These are phyloP conservation scores for Hura crepitans DNA, from an alignment of 441 rosid genomes.

Conservation along the genomic window DNA sequence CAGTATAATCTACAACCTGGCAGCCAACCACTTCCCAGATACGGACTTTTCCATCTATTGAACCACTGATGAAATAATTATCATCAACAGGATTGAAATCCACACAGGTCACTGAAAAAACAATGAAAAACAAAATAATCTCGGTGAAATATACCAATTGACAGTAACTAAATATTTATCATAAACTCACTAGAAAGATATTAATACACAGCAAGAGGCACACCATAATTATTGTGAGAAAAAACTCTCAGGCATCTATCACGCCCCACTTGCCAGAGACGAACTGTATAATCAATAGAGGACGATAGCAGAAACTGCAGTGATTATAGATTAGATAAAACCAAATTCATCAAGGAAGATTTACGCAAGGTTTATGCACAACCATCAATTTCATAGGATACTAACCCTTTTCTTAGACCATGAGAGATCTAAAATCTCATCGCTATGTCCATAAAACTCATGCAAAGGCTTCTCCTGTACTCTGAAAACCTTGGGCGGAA, in stretches of 20 bases:
- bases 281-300: constrained; percentile 56
- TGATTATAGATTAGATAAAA: not conserved
- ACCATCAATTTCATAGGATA: not conserved
- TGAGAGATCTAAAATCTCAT: constrained; percentile 75
- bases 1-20: constrained; percentile 81
- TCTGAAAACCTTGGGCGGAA: constrained; percentile 71
- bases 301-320: constrained; percentile 50
- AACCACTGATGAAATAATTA: constrained; percentile 83
- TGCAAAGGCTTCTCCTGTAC: constrained; percentile 73
- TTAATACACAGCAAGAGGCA: not conserved
- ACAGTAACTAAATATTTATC: no score
- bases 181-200: no score
- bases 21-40: constrained; percentile 68
- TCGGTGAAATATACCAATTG: not conserved
- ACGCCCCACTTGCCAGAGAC: constrained; percentile 63
- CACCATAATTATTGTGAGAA: constrained; percentile 61
- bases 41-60: constrained; percentile 94
- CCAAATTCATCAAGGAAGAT: constrained; percentile 5
- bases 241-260: constrained; percentile 49
- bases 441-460: constrained; percentile 67
- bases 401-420: constrained; percentile 86
- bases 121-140: no score
- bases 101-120: constrained; percentile 79
- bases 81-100: constrained; percentile 87
- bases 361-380: not conserved